phyloP scores from a whole-genome alignment of 2,329 filamentous ascomycete species.

The Annulohypoxylon truncatum region DNA sequence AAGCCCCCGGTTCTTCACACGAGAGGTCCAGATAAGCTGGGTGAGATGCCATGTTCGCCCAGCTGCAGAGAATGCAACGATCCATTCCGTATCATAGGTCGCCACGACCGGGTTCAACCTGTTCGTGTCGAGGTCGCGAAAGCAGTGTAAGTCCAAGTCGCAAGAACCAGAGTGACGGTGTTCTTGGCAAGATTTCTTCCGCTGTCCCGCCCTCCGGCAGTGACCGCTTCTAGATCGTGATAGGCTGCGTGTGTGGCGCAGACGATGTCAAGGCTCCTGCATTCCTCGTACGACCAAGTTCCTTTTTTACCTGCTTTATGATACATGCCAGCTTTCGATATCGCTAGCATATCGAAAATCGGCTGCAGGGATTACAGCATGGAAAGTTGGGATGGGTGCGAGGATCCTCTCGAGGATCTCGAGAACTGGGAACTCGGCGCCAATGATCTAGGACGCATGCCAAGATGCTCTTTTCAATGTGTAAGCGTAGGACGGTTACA shows the following conservation, averaged over 20 bases:
- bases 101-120: constrained; percentile 13
- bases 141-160: neutral
- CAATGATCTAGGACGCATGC: constrained; percentile 14
- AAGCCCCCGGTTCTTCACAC: constrained; percentile 5
- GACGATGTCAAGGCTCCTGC: constrained; percentile 14
- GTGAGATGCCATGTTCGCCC: constrained; percentile 4
- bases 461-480: constrained; percentile 11
- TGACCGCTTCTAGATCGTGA: constrained; percentile 3
- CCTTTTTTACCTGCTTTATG: neutral
- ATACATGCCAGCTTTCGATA: neutral
- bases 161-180: constrained; percentile 4
- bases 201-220: neutral
- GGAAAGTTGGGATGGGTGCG: constrained; percentile 26
- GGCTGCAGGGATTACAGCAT: constrained; percentile 29
- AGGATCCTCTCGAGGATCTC: constrained; percentile 26
- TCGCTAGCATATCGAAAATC: constrained; percentile 4
- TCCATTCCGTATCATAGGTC: constrained; percentile 33
- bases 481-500: constrained; percentile 27
- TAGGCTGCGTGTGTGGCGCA: constrained; percentile 31
- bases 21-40: neutral
- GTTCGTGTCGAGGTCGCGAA: constrained; percentile 12
- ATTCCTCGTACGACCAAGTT: constrained; percentile 19
- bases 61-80: constrained; percentile 10
- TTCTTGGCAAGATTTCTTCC: constrained; percentile 10
- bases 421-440: constrained; percentile 13